phyloP scores from a whole-genome alignment of 1,284 basidiomycete species.

The Phellopilus nigrolimitatus region DNA sequence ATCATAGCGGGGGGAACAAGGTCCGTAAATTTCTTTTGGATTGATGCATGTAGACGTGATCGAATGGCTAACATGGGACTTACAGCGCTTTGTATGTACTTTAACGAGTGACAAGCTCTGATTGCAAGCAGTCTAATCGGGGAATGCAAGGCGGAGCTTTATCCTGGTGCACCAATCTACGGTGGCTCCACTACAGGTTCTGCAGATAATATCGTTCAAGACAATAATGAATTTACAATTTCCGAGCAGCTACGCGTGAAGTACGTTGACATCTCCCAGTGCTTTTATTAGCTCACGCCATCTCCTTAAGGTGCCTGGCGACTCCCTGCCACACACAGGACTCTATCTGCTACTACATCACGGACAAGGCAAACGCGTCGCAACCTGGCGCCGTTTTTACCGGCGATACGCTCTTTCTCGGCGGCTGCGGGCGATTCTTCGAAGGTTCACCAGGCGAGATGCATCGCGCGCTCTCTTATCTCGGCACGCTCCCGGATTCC shows the following conservation, averaged over 20 bases:
- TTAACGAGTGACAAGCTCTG: not conserved
- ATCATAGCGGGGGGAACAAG: conserved; percentile 86
- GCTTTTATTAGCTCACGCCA: not conserved
- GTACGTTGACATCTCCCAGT: conserved; percentile 35
- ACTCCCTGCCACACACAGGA: conserved; percentile 98
- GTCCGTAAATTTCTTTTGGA: conserved; percentile 34
- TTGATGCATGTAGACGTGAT: not conserved
- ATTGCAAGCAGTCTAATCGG: not conserved
- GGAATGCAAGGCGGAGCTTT: conserved; percentile 37
- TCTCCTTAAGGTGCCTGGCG: conserved; percentile 39
- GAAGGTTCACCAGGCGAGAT: conserved; percentile 88
- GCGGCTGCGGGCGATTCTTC: conserved; percentile 95
- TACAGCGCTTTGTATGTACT: conserved; percentile 13
- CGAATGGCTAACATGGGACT: conserved; percentile 6
- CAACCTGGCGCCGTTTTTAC: conserved; percentile 85
- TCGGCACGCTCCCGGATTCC: conserved; percentile 71
- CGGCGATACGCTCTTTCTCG: conserved; percentile 93
- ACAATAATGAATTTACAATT: conserved; percentile 71
- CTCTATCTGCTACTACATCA: conserved; percentile 87
- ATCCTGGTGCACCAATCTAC: conserved; percentile 71
- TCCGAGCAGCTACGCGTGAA: conserved; percentile 69
- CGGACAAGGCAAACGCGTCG: conserved; percentile 40
- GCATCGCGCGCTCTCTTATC: conserved; percentile 73
- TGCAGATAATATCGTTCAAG: conserved; percentile 72
- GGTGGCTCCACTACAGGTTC: conserved; percentile 76